phyloP scores from a whole-genome alignment of 2,329 filamentous ascomycete genomes.

The Emericellopsis cladophorae region DNA sequence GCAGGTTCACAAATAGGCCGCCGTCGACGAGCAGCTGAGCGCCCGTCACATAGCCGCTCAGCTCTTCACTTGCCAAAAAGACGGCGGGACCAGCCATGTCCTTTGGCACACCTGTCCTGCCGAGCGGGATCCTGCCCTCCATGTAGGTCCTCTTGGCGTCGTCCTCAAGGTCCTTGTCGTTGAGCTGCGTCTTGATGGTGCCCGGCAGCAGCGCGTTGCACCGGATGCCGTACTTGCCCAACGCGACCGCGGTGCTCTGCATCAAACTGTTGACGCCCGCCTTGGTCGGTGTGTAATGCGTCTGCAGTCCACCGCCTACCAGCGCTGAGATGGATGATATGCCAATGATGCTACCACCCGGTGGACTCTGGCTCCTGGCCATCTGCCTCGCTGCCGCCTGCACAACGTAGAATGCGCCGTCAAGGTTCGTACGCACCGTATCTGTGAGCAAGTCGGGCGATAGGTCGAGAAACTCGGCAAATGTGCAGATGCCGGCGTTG shows the following conservation, averaged over 20 bases:
- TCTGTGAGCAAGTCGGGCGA: conserved; percentile 54
- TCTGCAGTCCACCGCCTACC: conserved; percentile 66
- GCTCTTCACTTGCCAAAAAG: conserved; percentile 66
- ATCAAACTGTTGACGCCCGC: conserved; percentile 70
- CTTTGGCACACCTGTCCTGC: conserved; percentile 48
- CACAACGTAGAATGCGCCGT: conserved; percentile 77
- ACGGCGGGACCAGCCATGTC: conserved; percentile 78
- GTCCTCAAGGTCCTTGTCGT: conserved; percentile 69
- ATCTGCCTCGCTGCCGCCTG: conserved; percentile 81
- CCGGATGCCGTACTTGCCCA: conserved; percentile 63
- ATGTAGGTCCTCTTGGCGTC: conserved; percentile 63
- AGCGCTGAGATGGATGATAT: conserved; percentile 63
- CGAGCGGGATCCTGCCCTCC: conserved; percentile 70
- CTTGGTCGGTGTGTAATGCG: conserved; percentile 83
- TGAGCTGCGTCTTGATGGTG: conserved; percentile 73
- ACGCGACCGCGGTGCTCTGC: conserved; percentile 69
- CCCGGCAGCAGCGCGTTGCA: conserved; percentile 79
- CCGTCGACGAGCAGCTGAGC: conserved; percentile 80
- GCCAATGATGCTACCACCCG: conserved; percentile 70
- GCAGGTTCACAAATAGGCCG: conserved; percentile 79
- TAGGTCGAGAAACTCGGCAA: conserved; percentile 73
- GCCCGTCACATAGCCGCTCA: conserved; percentile 73
- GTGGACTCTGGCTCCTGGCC: conserved; percentile 45
- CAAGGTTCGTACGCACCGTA: conserved; percentile 71
- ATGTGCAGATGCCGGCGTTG: conserved; percentile 82